phyloP scores from a whole-genome alignment of 306 rosid species.

The Castanopsis chinensis region DNA sequence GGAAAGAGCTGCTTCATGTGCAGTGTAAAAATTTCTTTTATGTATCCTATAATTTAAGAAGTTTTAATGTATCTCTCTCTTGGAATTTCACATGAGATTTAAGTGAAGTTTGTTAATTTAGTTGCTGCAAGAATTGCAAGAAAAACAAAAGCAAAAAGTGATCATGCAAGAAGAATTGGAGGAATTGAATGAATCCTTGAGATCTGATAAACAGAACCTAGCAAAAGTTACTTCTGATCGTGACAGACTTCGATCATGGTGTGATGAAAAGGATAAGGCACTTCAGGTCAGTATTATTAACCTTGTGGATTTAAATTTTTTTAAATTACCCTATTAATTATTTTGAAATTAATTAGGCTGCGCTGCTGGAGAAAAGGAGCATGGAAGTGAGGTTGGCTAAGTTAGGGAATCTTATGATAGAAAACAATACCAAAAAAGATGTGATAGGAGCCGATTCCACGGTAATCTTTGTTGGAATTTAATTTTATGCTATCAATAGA shows the following conservation, averaged over 20 bases:
- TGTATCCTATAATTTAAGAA: background rate
- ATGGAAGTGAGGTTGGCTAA: slow-evolving; percentile 65
- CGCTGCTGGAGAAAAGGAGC: slow-evolving; percentile 57
- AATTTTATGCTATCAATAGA: slow-evolving; percentile 2
- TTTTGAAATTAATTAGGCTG: slow-evolving; percentile 49
- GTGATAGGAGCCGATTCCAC: slow-evolving; percentile 49
- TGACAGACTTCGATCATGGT: slow-evolving; percentile 49
- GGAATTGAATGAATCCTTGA: slow-evolving; percentile 56
- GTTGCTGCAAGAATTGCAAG: slow-evolving; percentile 65
- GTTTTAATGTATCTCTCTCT: background rate
- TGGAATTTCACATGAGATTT: slow-evolving; percentile 14
- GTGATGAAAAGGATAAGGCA: slow-evolving; percentile 66
- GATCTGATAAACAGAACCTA: slow-evolving; percentile 52
- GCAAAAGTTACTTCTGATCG: slow-evolving; percentile 50
- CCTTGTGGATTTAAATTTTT: slow-evolving; percentile 4
- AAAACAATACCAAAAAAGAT: slow-evolving; percentile 49
- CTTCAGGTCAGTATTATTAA: slow-evolving; percentile 61
- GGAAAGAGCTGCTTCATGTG: background rate
- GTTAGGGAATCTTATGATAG: slow-evolving; percentile 54
- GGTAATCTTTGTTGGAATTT: slow-evolving; percentile 35
- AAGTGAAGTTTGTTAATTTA: slow-evolving; percentile 29
- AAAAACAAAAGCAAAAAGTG: slow-evolving; percentile 61
- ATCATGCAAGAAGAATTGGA: slow-evolving; percentile 68
- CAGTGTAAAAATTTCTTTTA: background rate
- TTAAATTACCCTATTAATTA: background rate